Base-by-base conservation (phyloP, 164 flowering plant species). In the Chimonanthus praecox region DNA sequence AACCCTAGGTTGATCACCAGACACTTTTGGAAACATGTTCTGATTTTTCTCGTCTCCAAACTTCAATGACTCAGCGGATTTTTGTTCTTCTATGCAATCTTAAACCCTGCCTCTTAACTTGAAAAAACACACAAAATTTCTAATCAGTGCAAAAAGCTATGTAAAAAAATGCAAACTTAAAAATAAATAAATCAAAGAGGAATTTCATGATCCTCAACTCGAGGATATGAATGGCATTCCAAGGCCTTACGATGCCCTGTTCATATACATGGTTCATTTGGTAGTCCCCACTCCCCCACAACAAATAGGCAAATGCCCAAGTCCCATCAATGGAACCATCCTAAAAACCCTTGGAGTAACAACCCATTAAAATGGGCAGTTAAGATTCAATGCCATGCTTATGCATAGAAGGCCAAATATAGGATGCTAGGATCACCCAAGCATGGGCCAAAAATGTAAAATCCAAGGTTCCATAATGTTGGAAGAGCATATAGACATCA, bases 1-100 rank as follows among this genome's bases (percentile, higher is more conserved):
- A 77, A 70, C 81, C 79, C 78, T 75, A 75, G 88, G 77, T 70
- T 86, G 90, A 70, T 91, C 84, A 78, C 81, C 87, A 72, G 90
- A 87, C 77, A 85, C 84, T 80, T 81, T 78, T 21, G 84, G 85
- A 72, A 77, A 80, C 99, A 95, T 94, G 60, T 78, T 80, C 43
- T 58, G 44, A 7, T 20, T 33, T 67, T 33, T 44, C 33, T 62
- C 49, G 5, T 20, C 74, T 50, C 33, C 18, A 21, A 68, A 9
- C 63, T 47, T 54, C 45, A 73, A 20, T 18, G 18, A 49, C 72
- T 67, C 44, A 48, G 64, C 67, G 67, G 20, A 44, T 18, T 13
- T 49, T 61, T 71, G 67, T 65, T 33, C 68, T 45, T 68, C 21
- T 47, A 47, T 2, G 21, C 70, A 62, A 75, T n/a, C 49, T 69